These are phyloP conservation scores for Eleusine indica DNA, from an alignment of 176 grass and related monocot genomes.

Conservation along the genomic window DNA sequence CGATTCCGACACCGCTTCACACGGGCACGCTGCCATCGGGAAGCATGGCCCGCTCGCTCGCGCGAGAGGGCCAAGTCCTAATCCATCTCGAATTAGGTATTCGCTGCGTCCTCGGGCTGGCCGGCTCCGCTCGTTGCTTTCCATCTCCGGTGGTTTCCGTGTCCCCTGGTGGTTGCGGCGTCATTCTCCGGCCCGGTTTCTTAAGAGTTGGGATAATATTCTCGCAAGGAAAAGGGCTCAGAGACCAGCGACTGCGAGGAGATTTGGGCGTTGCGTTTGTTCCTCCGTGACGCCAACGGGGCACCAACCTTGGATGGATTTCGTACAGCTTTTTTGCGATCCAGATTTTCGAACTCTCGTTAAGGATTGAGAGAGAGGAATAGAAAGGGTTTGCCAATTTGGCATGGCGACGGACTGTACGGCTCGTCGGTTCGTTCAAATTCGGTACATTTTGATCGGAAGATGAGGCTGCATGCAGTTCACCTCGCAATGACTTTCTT, in stretches of 20 bases:
- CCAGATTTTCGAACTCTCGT: not conserved
- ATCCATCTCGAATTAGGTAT: slow-evolving; percentile 18
- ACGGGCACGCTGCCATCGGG: not conserved
- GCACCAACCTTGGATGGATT: slow-evolving; percentile 24
- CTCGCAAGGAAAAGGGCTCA: not conserved
- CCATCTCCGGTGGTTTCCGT: not conserved
- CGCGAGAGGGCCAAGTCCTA: slow-evolving; percentile 4
- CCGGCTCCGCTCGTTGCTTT: slow-evolving; percentile 12
- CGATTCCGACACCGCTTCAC: slow-evolving; percentile 14
- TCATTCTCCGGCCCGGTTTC: slow-evolving; percentile 36
- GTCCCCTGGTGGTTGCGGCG: slow-evolving; percentile 25
- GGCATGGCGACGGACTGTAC: not conserved
- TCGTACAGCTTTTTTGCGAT: slow-evolving; percentile 17
- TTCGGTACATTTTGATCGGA: not conserved
- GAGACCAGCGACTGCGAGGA: not conserved
- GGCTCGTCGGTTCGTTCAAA: no score
- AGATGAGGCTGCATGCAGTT: not conserved
- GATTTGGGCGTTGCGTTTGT: not conserved
- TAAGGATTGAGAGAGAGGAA: not conserved
- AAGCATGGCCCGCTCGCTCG: no score
- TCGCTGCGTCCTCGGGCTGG: not conserved
- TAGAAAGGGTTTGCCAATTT: not conserved
- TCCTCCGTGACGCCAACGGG: slow-evolving; percentile 11
- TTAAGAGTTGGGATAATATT: not conserved
- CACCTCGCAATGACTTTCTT: not conserved